Evolutionary conservation across 345 rosid genomes (phyloP), one percentile per base, ranked within the genome.

Genomic region (Brassica juncea): DNA sequence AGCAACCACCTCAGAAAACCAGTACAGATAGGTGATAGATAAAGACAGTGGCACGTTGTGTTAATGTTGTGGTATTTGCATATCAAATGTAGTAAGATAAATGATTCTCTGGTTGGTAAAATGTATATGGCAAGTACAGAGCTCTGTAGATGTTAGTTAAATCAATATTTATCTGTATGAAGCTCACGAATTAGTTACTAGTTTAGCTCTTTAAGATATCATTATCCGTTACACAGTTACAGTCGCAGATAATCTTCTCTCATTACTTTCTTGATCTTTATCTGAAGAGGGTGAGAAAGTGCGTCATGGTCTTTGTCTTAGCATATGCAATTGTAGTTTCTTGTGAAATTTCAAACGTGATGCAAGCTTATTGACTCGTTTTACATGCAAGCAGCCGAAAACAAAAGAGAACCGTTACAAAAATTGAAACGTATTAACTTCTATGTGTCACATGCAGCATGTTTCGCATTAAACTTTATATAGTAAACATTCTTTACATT

Each of bases 1-100:
- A 54, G 71, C 77, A 84, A 77, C 67, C 74, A 19, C 70, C 79
- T 62, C 86, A 77, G 27, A 81, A 84, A 79, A 67, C 75, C 71
- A 82, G 66, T 77, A 76, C 75, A 78, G 78, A 84, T 67, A 74
- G 70, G 35, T 66, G 77, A 80, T 70, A 73, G 74, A 59, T 74
- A 60, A 54, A 44, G 31, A 71, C 81, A 30, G 62, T 59, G 61
- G 44, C 65, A 78, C 68, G 70, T 30, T 81, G 76, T 77, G 66
- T 71, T 71, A 69, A 68, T n/a, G 66, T 70, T 12, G 72, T 39
- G 23, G 25, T 28, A 25, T 74, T 44, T 76, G 74, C 49, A 64
- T 67, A 74, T 32, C 21, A 60, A 35, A 49, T 68, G 71, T 69
- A 80, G 68, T 70, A 28, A 58, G 54, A 25, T 37, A 37, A 63